Evolutionary conservation across 768 basidiomycete species (phyloP).

Genomic region (Trametes cingulata): DNA sequence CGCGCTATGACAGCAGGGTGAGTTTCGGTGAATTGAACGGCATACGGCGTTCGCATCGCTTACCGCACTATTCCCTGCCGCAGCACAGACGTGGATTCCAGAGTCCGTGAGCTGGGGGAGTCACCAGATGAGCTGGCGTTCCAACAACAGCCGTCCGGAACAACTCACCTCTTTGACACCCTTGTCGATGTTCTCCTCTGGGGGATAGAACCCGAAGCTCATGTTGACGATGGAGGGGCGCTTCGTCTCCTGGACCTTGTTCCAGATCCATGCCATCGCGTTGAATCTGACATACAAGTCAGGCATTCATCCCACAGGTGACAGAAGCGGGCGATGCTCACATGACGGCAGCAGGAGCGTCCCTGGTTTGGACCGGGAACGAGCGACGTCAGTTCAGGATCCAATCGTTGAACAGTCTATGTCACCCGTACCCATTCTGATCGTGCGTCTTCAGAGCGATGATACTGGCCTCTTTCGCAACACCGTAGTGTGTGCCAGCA

Average conservation of each 20-base stretch:
- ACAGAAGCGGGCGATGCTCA: too few relatives aligned
- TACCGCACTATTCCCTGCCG: conserved; percentile 5
- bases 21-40: neutral
- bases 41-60: conserved; percentile 24
- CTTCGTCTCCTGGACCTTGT: too few relatives aligned
- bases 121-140: too few relatives aligned
- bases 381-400: too few relatives aligned
- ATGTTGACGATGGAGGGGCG: conserved; percentile 22
- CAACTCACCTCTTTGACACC: conserved; percentile 21
- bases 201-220: conserved; percentile 23
- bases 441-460: conserved; percentile 28
- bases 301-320: neutral
- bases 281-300: neutral
- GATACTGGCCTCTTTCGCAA: conserved; percentile 24
- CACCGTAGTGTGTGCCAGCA: conserved; percentile 7
- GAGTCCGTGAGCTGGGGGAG: neutral
- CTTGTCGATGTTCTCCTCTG: conserved; percentile 19
- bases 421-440: conserved; percentile 10
- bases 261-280: neutral
- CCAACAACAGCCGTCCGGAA: neutral
- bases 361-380: too few relatives aligned
- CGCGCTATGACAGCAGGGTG: neutral
- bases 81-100: neutral
- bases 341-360: too few relatives aligned
- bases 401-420: too few relatives aligned